Percentiles rank a stretch among this genome's conserved stretches.
phyloP scores from a whole-genome alignment of 1,284 basidiomycete genomes.

The Tetrapyrgos nigripes region DNA sequence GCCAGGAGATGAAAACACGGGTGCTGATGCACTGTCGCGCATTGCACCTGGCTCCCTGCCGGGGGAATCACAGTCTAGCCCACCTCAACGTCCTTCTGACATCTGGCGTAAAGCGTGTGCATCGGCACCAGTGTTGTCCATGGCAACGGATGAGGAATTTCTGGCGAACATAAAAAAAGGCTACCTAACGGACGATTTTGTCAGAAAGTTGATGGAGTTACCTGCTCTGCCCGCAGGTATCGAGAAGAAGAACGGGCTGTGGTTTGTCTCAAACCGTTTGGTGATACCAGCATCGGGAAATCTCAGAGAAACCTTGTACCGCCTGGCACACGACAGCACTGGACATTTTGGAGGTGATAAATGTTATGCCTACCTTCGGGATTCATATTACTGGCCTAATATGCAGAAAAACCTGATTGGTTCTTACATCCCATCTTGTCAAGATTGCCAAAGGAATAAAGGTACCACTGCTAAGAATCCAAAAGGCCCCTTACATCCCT shows the following conservation, averaged over 20 bases:
- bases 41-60: neutral
- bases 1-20: constrained; percentile 24
- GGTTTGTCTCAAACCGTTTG: neutral
- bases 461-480: constrained; percentile 3
- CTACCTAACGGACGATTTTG: no score
- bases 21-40: constrained; percentile 26
- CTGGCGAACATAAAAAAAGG: neutral
- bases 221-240: neutral
- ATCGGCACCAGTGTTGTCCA: neutral
- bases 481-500: neutral
- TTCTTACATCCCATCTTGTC: no score
- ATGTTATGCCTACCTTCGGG: neutral
- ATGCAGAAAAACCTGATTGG: constrained; percentile 33
- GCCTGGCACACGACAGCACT: no score
- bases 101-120: neutral
- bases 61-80: neutral
- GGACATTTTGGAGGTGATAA: no score
- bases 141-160: neutral
- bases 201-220: neutral
- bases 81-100: neutral
- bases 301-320: no score
- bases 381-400: constrained; percentile 44
- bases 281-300: constrained; percentile 6
- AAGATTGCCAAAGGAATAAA: constrained; percentile 41
- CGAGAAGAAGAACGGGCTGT: neutral